Evolutionary conservation across 2,329 filamentous ascomycete genomes (phyloP).

Genomic region (Colletotrichum tropicale): DNA sequence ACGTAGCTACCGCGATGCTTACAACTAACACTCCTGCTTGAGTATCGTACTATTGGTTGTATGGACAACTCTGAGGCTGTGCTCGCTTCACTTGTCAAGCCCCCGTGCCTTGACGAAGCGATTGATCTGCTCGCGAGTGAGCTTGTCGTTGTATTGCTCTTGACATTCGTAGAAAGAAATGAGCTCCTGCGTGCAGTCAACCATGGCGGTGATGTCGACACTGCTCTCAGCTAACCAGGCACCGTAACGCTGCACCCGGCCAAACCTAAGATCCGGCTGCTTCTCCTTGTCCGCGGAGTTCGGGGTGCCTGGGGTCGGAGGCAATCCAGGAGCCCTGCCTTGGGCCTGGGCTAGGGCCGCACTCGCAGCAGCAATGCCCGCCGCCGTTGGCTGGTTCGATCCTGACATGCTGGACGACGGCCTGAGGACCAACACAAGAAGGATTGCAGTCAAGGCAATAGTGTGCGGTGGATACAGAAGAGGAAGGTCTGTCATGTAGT

Average conservation of each 20-base stretch:
- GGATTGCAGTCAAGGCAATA: conserved; percentile 84
- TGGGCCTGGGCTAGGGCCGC: conserved; percentile 51
- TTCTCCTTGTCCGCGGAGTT: conserved; percentile 43
- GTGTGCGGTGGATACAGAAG: conserved; percentile 85
- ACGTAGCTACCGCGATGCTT: neutral
- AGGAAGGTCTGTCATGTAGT: conserved; percentile 90
- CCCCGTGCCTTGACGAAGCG: conserved; percentile 63
- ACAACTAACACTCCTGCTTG: neutral
- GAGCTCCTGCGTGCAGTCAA: conserved; percentile 90
- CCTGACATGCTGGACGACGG: conserved; percentile 47
- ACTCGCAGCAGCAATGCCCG: conserved; percentile 54
- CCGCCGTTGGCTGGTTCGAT: conserved; percentile 36
- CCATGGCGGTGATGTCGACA: conserved; percentile 82
- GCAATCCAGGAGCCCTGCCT: conserved; percentile 11
- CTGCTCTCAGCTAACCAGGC: conserved; percentile 86
- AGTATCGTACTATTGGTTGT: neutral
- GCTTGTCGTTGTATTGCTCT: conserved; percentile 66
- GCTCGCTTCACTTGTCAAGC: conserved; percentile 51
- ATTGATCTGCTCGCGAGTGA: conserved; percentile 62
- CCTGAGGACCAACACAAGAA: conserved; percentile 82
- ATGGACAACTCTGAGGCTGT: neutral
- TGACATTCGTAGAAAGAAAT: conserved; percentile 84
- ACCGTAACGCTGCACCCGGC: conserved; percentile 69
- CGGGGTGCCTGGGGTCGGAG: conserved; percentile 14
- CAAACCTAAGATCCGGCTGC: conserved; percentile 59